These are phyloP conservation scores for Echeveria elegans DNA, from an alignment of 164 flowering plant species.

Conservation along the genomic window DNA sequence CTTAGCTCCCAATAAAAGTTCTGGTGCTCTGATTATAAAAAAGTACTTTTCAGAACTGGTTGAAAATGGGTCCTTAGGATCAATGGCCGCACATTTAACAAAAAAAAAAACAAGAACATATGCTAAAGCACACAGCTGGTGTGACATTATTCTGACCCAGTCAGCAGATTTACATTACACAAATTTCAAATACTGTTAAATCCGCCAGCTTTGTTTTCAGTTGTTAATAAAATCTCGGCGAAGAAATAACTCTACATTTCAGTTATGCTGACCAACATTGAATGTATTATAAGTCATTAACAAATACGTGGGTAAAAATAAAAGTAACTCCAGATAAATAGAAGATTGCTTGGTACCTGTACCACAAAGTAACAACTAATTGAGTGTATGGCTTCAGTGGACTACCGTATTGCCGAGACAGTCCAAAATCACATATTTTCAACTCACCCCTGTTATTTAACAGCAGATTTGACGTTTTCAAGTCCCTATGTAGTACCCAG, in stretches of 20 bases:
- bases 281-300: not conserved
- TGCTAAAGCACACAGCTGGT: too few relatives aligned
- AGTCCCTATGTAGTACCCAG: constrained; percentile 96
- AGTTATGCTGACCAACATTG: not conserved
- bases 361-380: constrained; percentile 97
- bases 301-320: not conserved
- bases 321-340: not conserved
- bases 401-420: constrained; percentile 97
- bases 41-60: not conserved
- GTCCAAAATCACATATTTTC: constrained; percentile 96
- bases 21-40: constrained; percentile 76
- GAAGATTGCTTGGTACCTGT: constrained; percentile 55
- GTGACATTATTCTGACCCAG: too few relatives aligned
- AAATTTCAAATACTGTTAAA: not conserved
- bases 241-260: not conserved
- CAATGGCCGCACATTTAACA: not conserved
- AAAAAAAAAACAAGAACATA: too few relatives aligned
- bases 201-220: not conserved
- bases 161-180: too few relatives aligned
- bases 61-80: not conserved
- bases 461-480: constrained; percentile 91
- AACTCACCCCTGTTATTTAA: constrained; percentile 89
- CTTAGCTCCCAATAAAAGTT: constrained; percentile 86
- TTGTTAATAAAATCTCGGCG: not conserved
- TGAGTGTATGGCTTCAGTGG: constrained; percentile 94